Evolutionary conservation across 495 filamentous ascomycete genomes (phyloP).

Genomic region (Platismatia glauca): DNA sequence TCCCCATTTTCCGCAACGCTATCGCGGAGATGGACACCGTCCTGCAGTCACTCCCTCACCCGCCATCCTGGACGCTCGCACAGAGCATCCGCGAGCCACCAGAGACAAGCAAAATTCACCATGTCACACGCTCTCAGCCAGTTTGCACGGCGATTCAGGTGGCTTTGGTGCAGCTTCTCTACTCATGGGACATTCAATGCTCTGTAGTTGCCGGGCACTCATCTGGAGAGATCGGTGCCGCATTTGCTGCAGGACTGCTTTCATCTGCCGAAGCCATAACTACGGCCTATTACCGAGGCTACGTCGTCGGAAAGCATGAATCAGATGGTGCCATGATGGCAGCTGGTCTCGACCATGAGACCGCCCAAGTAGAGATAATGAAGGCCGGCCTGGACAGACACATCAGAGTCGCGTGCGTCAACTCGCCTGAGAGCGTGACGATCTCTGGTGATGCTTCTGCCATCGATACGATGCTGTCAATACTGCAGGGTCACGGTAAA

Average conservation of each 20-base stretch:
- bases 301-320: background rate
- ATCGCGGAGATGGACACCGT: conserved; percentile 32
- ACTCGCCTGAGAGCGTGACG: background rate
- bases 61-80: background rate
- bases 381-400: background rate
- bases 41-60: background rate
- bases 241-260: background rate
- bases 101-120: background rate
- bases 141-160: background rate
- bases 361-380: background rate
- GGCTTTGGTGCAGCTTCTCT: background rate
- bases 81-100: background rate
- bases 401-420: background rate
- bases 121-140: background rate
- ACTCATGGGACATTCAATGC: background rate
- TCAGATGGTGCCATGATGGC: background rate
- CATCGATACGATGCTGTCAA: background rate
- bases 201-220: background rate
- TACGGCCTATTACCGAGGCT: background rate
- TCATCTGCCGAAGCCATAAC: background rate
- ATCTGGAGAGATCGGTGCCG: background rate
- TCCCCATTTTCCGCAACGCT: conserved; percentile 29
- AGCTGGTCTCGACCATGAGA: background rate
- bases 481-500: conserved; percentile 15
- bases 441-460: background rate